Evolutionary conservation across 352 stramenopile genomes (phyloP), one percentile per base, ranked within the genome.

Genomic region (Phytophthora capsici): DNA sequence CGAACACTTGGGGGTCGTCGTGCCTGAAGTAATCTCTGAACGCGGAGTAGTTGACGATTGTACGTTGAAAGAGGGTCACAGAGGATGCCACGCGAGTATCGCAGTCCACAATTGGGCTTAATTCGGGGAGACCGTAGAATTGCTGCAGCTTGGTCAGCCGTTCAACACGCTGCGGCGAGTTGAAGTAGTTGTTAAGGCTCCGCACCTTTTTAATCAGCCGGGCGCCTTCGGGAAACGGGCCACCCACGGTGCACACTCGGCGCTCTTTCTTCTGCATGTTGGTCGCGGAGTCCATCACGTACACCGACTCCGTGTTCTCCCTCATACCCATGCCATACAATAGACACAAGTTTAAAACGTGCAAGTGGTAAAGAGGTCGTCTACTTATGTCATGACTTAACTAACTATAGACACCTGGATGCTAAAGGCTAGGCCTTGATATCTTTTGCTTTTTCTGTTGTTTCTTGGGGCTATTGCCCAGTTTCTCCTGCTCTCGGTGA

Each of bases 131-230:
- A 4, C 45, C 20, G 25, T 28, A 64, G 25, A 51, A 50, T 10
- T 16, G 2, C 20, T 56, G 32, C 12, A 64, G 36, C 1, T 56
- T 26, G 12, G 54, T 30, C 1, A 64, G 28, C 17, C 25, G 23
- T 5, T 28, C 54, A 26, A 45, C 1, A 7, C 26, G 26, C 26
- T 30, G 26, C 40, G 14, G n/a, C 6, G 43, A 25, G 16, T 8
- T 44, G 19, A 56, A 50, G n/a, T 48, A 55, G 46, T 63, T 50
- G 22, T 56, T 59, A 20, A 66, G 17, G 2, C 28, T 28, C 0
- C 57, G 14, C 0, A 54, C 14, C 2, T 30, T 17, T n/a, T 49
- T 56, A 13, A 63, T 32, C 23, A 63, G 26, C 3, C 2, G 6
- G 4, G 13, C n/a, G 1, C 25, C 36, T 50, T 63, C 30, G 4